Base-by-base conservation (phyloP, 371 early-diverging fungal genomes). In the Chytridiales sp. region DNA sequence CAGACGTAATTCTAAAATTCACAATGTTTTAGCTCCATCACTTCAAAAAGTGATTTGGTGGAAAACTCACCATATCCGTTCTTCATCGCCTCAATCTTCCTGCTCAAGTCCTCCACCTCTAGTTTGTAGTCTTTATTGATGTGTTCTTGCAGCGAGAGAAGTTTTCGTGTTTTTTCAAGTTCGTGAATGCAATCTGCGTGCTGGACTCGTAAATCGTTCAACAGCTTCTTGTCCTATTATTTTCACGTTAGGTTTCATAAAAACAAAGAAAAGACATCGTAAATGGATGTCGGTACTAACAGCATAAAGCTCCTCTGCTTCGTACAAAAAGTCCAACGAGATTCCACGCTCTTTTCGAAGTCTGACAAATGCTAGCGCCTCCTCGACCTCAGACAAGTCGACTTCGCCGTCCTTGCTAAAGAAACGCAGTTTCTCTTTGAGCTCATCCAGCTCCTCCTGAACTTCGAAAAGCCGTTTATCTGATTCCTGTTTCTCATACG, bases 91-190 rank as follows among this genome's bases (percentile, higher is more conserved):
- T 65, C 67, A 1, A 75, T 47, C 36, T 69, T 70, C 19, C 53
- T 24, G n/a, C 62, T 66, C 27, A 77, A 54, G 8, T 66, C 60
- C 26, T 66, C 66, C 9, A 74, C 44, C 55, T 81, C 76, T 11
- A 52, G 43, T 47, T 79, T 79, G 57, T 70, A 71, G 41, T 77
- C 81, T 29, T 63, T 54, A 48, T 73, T 79, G 58, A 81, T 78
- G 40, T 70, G 60, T 40, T 79, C 74, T 56, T 81, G 79, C 47
- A 77, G 43, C 3, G 52, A 40, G 27, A 81, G 53, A 8, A 81
- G 57, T 56, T 74, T 73, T 11, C 65, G 51, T 0, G 70, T 61
- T 42, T 70, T 74, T 32, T 79, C 79, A 27, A 81, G 61, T 32
- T 81, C 81, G 32, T 74, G 72, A 17, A 71, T 61, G 51, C 75